Evolutionary conservation across 192 early-diverging fungal species (phyloP).

Genomic region (Linnemannia exigua): DNA sequence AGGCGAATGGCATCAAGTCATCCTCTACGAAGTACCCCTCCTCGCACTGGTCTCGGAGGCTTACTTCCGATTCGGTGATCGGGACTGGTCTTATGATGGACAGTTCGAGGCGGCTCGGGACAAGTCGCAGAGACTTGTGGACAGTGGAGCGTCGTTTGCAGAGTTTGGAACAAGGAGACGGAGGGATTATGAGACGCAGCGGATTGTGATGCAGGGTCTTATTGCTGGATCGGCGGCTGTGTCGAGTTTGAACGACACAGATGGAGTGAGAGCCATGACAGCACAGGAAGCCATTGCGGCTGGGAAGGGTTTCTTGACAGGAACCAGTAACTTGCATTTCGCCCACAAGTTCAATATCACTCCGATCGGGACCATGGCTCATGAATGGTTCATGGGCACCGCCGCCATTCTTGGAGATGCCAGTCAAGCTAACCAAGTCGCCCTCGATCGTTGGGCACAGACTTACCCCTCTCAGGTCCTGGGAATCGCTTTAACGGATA

Average conservation of each 20-base stretch:
- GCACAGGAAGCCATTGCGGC: slow-evolving; percentile 11
- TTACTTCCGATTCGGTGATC: slow-evolving; percentile 77
- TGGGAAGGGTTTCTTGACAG: slow-evolving; percentile 65
- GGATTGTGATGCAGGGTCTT: slow-evolving; percentile 70
- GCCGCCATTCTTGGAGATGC: slow-evolving; percentile 75
- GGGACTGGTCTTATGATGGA: slow-evolving; percentile 74
- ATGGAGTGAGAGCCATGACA: slow-evolving; percentile 9
- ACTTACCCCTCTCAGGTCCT: slow-evolving; percentile 68
- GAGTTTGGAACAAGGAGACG: slow-evolving; percentile 86
- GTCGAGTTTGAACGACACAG: background rate
- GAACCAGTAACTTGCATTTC: slow-evolving; percentile 81
- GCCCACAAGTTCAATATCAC: slow-evolving; percentile 64
- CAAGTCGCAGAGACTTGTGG: slow-evolving; percentile 67
- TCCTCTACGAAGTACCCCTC: slow-evolving; percentile 83
- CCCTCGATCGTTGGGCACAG: slow-evolving; percentile 71
- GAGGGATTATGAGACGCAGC: slow-evolving; percentile 75
- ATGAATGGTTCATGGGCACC: slow-evolving; percentile 85
- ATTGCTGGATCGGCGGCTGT: slow-evolving; percentile 28
- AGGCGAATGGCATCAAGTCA: slow-evolving; percentile 78
- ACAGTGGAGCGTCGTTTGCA: slow-evolving; percentile 75
- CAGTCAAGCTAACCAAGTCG: slow-evolving; percentile 68
- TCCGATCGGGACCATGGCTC: slow-evolving; percentile 69
- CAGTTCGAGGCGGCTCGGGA: slow-evolving; percentile 65
- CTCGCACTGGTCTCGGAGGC: slow-evolving; percentile 79
- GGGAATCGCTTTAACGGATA: slow-evolving; percentile 81